Evolutionary conservation across 2,329 filamentous ascomycete species (phyloP).

Genomic region (Fusarium nurragi): DNA sequence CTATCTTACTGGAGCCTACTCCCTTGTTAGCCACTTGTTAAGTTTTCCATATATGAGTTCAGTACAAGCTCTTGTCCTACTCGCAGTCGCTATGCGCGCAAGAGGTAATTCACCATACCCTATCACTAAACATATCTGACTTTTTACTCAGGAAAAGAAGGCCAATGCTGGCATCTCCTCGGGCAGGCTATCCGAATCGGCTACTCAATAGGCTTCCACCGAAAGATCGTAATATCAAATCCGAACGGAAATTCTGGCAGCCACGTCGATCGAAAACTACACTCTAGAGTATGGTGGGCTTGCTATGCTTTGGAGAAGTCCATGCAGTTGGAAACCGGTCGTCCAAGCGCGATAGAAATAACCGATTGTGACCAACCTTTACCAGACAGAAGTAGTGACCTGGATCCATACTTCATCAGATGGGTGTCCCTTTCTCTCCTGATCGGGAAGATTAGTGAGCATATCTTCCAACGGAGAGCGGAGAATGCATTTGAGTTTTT

Average conservation of each 20-base stretch:
- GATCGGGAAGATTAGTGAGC: conserved; percentile 35
- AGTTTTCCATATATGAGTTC: conserved; percentile 34
- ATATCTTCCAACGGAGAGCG: conserved; percentile 30
- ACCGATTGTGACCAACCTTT: conserved; percentile 32
- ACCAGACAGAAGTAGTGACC: conserved; percentile 5
- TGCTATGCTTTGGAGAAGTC: conserved; percentile 37
- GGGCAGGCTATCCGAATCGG: conserved; percentile 31
- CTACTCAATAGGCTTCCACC: conserved; percentile 31
- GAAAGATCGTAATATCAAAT: conserved; percentile 16
- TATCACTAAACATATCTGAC: background rate
- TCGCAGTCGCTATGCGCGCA: conserved; percentile 30
- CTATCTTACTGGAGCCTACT: conserved; percentile 33
- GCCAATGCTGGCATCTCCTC: conserved; percentile 34
- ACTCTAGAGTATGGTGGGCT: conserved; percentile 34
- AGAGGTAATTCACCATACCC: conserved; percentile 16
- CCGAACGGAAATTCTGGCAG: background rate
- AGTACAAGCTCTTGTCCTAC: conserved; percentile 28
- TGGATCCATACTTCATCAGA: conserved; percentile 19
- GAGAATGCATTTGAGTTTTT: conserved; percentile 21
- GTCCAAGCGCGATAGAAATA: conserved; percentile 33
- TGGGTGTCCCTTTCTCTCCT: conserved; percentile 33
- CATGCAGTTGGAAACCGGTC: conserved; percentile 36
- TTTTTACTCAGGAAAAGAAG: conserved; percentile 25
- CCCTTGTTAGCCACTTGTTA: conserved; percentile 27
- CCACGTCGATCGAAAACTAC: conserved; percentile 16